Evolutionary conservation across 352 stramenopile genomes (phyloP).

Genomic region (Elongisporangium undulatum): DNA sequence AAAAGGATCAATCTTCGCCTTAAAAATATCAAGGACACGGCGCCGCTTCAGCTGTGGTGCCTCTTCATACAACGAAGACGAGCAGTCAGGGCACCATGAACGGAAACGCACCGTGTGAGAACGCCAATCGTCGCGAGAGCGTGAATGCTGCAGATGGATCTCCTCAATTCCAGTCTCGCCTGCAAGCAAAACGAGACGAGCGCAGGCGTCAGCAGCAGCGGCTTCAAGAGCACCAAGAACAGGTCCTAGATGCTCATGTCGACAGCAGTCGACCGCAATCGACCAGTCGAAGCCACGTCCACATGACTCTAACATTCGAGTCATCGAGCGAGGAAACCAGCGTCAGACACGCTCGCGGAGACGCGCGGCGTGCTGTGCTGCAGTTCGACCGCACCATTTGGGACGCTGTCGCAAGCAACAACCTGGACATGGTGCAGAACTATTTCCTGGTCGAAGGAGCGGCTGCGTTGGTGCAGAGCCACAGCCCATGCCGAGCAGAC

Average conservation of each 20-base stretch:
- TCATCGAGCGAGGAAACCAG: conserved; percentile 15
- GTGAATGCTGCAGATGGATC: background rate
- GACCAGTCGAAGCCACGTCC: background rate
- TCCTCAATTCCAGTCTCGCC: conserved; percentile 33
- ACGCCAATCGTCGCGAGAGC: background rate
- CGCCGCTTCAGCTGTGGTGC: background rate
- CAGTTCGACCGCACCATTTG: conserved; percentile 49
- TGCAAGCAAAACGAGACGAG: conserved; percentile 62
- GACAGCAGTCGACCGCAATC: conserved; percentile 5
- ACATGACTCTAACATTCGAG: conserved; percentile 2
- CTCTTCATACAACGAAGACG: background rate
- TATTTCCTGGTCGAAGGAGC: conserved; percentile 65
- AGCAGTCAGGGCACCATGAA: background rate
- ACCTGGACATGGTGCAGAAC: conserved; percentile 45
- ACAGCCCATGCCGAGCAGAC: conserved; percentile 36
- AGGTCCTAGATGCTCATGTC: background rate
- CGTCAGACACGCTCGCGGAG: conserved; percentile 38
- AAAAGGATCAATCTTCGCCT: background rate
- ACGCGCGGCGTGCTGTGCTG: conserved; percentile 52
- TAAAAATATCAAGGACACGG: background rate
- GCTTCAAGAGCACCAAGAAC: conserved; percentile 3
- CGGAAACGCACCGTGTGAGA: background rate
- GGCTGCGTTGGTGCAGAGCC: conserved; percentile 29
- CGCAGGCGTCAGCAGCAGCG: conserved; percentile 25
- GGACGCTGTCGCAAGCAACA: conserved; percentile 37